phyloP scores from a whole-genome alignment of 805 yeast genomes.

The Candida peoriensis region DNA sequence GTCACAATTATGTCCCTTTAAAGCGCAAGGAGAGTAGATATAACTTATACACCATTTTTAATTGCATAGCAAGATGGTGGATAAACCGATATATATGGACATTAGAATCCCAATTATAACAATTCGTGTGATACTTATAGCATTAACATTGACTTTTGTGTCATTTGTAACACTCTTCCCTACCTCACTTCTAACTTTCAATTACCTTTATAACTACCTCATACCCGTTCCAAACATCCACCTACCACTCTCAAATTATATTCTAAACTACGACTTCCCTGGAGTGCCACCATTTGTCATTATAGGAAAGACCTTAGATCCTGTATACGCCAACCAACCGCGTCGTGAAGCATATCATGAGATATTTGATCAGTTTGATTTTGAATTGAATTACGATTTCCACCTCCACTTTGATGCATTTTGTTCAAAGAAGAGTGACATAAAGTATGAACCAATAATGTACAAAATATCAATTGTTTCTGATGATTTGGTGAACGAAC shows the following conservation, averaged over 20 bases:
- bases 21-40: no score
- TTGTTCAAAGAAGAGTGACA: constrained; percentile 6
- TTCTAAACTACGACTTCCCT: constrained; percentile 19
- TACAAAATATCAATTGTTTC: constrained; percentile 18
- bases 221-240: constrained; percentile 20
- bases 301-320: constrained; percentile 12
- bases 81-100: constrained; percentile 11
- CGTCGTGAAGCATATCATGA: constrained; percentile 1
- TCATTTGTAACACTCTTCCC: constrained; percentile 18
- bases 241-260: constrained; percentile 16
- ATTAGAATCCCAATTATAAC: constrained; percentile 22
- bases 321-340: constrained; percentile 18
- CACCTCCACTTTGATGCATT: constrained; percentile 12
- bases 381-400: constrained; percentile 17
- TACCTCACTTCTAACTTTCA: constrained; percentile 19
- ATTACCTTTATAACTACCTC: constrained; percentile 20
- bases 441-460: constrained; percentile 16
- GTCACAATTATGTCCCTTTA: no score
- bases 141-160: constrained; percentile 9
- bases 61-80: neutral
- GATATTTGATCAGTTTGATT: constrained; percentile 7
- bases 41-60: no score
- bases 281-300: constrained; percentile 18
- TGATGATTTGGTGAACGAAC: constrained; percentile 9
- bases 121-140: constrained; percentile 15